Base-by-base conservation (phyloP, 2,329 filamentous ascomycete genomes). In the Myotisia sp. region DNA sequence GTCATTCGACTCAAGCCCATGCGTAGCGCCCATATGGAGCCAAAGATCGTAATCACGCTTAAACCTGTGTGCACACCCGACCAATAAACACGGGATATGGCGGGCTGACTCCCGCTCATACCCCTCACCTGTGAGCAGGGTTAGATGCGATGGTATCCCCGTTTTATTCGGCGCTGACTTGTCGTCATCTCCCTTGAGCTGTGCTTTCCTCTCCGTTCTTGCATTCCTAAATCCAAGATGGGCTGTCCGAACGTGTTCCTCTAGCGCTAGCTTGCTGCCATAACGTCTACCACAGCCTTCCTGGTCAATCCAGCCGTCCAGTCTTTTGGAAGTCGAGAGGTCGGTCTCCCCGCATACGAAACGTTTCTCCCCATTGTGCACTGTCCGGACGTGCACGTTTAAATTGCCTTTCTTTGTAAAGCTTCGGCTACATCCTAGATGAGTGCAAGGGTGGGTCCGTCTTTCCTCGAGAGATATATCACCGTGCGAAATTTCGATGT, bases 341-440 rank as follows among this genome's bases (percentile, higher is more conserved):
- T 79, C 72, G 7, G 74, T 69, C 30, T 76, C 59, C 10, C 82
- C 82, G 49, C 87, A 94, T n/a, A 82, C 64, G 49, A 82, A 94
- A 6, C 75, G 74, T 39, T 64, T 68, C 44, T 75, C 63, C 12
- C 82, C 78, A 44, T 84, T 70, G 51, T 94, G 87, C 0, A 78
- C 76, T 7, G 72, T 76, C 37, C 78, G 76, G 36, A 87, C 65
- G 51, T 95, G 87, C 0, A 76, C 72, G 10, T 77, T 80, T 33
- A 92, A 66, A 47, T 93, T 94, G n/a, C 79, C 78, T 41, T 71
- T 74, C 50, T 79, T 81, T 12, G 82, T 86, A 56, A 94, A 94
- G 35, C 66, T 72, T 49, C 81, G 82, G 36, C 62, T 65, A 54
- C 86, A 94, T 14, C 70, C 76, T 0, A 66, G 58, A 48, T 76